These are phyloP conservation scores for Fragaria nilgerrensis DNA, from an alignment of 306 rosid genomes.

Conservation along the genomic window DNA sequence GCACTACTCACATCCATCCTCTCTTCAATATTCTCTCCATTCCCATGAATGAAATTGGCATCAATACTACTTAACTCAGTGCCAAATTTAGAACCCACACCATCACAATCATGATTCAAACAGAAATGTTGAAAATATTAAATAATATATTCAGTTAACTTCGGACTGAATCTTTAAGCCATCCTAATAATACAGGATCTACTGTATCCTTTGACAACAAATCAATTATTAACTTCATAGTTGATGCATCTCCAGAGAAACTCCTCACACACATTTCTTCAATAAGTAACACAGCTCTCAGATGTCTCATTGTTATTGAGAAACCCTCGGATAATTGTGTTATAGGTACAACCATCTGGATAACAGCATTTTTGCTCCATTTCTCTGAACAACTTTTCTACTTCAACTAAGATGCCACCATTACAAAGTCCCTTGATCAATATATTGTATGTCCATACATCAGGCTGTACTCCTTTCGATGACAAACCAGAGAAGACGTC, in stretches of 20 bases:
- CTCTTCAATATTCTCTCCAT: no score
- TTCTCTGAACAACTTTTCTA: not conserved
- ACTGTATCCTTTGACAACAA: not conserved
- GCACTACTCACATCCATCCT: no score
- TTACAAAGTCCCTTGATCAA: not conserved
- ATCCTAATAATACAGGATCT: not conserved
- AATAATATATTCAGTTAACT: not conserved
- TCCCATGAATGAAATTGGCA: no score
- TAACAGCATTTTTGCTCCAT: not conserved
- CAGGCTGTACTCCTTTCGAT: not conserved
- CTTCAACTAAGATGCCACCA: not conserved
- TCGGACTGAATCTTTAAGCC: not conserved
- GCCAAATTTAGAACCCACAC: no score
- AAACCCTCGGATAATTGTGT: not conserved
- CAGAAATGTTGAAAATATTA: not conserved
- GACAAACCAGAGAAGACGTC: not conserved
- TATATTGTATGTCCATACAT: not conserved
- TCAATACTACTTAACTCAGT: no score
- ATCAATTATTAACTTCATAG: not conserved
- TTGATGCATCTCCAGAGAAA: not conserved
- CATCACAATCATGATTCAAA: no score
- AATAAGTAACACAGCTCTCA: not conserved
- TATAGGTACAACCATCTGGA: not conserved
- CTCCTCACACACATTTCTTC: not conserved
- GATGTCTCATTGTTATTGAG: not conserved